Conservation (phyloP, 1,284 basidiomycete species). For the Stygiomarasmius scandens region DNA sequence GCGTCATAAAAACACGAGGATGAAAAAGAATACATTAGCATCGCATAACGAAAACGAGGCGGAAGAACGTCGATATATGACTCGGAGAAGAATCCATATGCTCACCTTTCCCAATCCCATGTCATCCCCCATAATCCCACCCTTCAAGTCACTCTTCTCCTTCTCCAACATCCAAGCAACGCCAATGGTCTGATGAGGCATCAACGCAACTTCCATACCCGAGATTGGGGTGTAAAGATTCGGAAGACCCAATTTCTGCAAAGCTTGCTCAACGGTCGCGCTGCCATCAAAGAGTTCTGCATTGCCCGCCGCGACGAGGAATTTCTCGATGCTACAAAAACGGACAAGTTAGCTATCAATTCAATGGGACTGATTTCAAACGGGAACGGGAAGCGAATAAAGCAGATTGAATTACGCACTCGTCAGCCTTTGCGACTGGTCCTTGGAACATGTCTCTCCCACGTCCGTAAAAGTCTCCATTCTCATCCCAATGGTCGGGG, state of each 20-base stretch:
- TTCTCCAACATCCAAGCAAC: slow-evolving; percentile 69
- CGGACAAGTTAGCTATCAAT: too few relatives aligned
- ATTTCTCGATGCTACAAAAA: slow-evolving; percentile 49
- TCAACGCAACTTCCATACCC: slow-evolving; percentile 57
- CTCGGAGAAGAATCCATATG: not conserved
- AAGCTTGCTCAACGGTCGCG: slow-evolving; percentile 52
- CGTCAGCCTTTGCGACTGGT: slow-evolving; percentile 47
- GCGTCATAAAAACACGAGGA: not conserved
- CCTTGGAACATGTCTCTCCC: slow-evolving; percentile 47
- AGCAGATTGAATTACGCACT: slow-evolving; percentile 39
- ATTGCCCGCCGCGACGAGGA: slow-evolving; percentile 57
- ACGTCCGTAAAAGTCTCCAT: slow-evolving; percentile 49
- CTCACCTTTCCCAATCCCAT: slow-evolving; percentile 63
- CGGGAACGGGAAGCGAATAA: not conserved
- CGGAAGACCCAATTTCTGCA: slow-evolving; percentile 45
- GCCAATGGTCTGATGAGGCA: slow-evolving; percentile 69
- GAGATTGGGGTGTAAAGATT: slow-evolving; percentile 44
- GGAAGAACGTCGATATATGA: not conserved
- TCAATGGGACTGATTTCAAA: too few relatives aligned
- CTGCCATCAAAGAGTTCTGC: slow-evolving; percentile 58
- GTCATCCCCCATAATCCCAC: slow-evolving; percentile 80
- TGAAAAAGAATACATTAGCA: not conserved
- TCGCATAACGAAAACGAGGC: not conserved
- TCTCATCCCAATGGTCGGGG: slow-evolving; percentile 35
- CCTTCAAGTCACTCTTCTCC: slow-evolving; percentile 46